Base-by-base conservation (phyloP, 176 grass and related monocot species). In the Pontederia paniculata region DNA sequence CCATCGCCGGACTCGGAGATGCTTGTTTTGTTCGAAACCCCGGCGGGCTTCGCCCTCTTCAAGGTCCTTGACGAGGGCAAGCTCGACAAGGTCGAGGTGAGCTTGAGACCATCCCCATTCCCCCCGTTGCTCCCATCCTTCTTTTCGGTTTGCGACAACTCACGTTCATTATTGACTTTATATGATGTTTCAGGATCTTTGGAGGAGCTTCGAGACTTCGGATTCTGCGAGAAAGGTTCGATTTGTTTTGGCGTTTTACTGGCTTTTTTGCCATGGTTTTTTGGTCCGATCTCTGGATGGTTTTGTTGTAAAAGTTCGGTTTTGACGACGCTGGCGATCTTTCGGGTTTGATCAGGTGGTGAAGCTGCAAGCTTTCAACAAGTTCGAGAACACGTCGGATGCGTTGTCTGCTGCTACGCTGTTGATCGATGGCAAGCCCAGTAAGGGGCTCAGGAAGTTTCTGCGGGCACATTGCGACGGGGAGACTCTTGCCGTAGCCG, bases 61-160 rank as follows among this genome's bases (percentile, higher is more conserved):
- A 95, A 95, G 77, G 89, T 95, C 60, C 76, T 95, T 25, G 73
- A 95, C 23, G 80, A 95, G 78, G 84, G 81, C n/a, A 95, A 95
- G 74, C 80, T 95, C 63, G 48, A 69, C 58, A 71, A 82, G 28
- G 77, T 95, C 14, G 84, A 95, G 84, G 89, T 95, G 41, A 70
- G 42, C 48, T 23, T 9, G 22, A 28, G 11, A 14, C 17, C 17
- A 14, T 28, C n/a, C 3, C 10, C 13, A 23, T n/a, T 17, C 25
- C 14, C 23, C 10, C 21, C 48, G 50, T 37, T 48, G 50, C 9
- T 17, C 13, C 16, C 2, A 17, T 57, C 14, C 7, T 8, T 55
- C 14, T 47, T 14, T 52, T 70, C 23, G 55, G 19, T 21, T 11
- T 60, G 5, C 19, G 12, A 16, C 31, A 15, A 12, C 12, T 48